phyloP scores from a whole-genome alignment of 768 basidiomycete genomes.

The Infundibulicybe gibba region DNA sequence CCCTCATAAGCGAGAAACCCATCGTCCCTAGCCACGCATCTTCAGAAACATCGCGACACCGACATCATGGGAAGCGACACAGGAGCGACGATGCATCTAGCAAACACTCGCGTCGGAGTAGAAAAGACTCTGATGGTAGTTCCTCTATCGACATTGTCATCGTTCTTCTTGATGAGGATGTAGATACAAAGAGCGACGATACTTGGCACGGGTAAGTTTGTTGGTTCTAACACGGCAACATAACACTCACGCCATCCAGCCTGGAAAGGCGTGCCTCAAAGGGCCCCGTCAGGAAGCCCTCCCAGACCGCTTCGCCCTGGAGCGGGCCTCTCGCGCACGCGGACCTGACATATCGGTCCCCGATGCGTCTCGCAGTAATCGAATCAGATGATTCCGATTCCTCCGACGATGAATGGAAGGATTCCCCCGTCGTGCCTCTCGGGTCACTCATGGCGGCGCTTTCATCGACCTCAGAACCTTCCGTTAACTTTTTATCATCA shows the following conservation, averaged over 20 bases:
- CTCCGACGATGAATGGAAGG: neutral
- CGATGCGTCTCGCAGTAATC: slow-evolving; percentile 3
- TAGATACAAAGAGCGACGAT: slow-evolving; percentile 20
- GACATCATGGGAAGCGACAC: too few species aligned
- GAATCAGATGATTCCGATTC: neutral
- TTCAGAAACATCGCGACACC: too few species aligned
- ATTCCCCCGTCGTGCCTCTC: neutral
- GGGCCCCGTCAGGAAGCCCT: slow-evolving; percentile 14
- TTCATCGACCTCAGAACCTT: neutral
- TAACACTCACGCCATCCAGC: slow-evolving; percentile 10
- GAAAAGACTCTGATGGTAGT: slow-evolving; percentile 9
- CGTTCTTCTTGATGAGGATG: slow-evolving; percentile 32
- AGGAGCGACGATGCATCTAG: too few species aligned
- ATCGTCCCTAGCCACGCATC: too few species aligned
- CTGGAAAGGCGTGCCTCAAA: slow-evolving; percentile 28
- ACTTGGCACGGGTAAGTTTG: slow-evolving; percentile 42
- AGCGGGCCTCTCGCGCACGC: slow-evolving; percentile 34
- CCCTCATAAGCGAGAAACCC: too few species aligned
- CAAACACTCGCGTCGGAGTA: slow-evolving; percentile 12
- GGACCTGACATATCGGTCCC: slow-evolving; percentile 14
- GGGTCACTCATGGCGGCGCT: neutral
- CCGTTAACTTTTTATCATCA: too few species aligned
- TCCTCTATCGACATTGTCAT: slow-evolving; percentile 27
- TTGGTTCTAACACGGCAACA: neutral
- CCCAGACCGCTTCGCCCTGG: slow-evolving; percentile 35